These are phyloP conservation scores for Berberis thunbergii DNA, from an alignment of 164 flowering plant genomes.

Conservation along the genomic window DNA sequence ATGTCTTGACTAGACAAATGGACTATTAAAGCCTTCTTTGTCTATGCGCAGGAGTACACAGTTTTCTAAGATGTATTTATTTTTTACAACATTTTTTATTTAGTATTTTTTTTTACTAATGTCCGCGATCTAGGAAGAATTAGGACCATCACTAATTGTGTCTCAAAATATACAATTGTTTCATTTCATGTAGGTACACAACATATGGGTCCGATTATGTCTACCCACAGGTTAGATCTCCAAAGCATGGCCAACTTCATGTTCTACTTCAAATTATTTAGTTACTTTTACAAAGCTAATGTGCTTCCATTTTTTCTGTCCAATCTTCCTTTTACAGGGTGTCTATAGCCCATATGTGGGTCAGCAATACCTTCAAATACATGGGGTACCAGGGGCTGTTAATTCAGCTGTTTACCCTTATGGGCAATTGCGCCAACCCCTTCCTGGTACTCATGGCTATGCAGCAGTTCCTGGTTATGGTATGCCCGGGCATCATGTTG, in stretches of 20 bases:
- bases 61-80: too few relatives aligned
- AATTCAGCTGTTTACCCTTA: constrained; percentile 60
- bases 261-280: neutral
- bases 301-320: constrained; percentile 3
- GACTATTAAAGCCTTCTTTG: too few relatives aligned
- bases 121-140: too few relatives aligned
- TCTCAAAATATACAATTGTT: neutral
- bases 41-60: too few relatives aligned
- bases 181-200: constrained; percentile 47
- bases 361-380: constrained; percentile 86
- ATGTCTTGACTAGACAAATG: too few relatives aligned
- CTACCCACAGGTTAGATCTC: constrained; percentile 62
- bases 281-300: constrained; percentile 1
- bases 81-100: too few relatives aligned
- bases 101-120: too few relatives aligned
- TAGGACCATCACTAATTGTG: too few relatives aligned
- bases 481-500: constrained; percentile 71
- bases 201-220: constrained; percentile 76
- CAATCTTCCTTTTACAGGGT: constrained; percentile 34
- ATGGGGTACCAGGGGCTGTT: constrained; percentile 72
- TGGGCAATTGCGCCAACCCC: constrained; percentile 61
- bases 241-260: neutral
- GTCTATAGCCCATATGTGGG: constrained; percentile 69
- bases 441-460: constrained; percentile 64
- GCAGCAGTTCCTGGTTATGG: constrained; percentile 68